Base-by-base conservation (phyloP, 306 rosid genomes). In the Trichosanthes truncata region DNA sequence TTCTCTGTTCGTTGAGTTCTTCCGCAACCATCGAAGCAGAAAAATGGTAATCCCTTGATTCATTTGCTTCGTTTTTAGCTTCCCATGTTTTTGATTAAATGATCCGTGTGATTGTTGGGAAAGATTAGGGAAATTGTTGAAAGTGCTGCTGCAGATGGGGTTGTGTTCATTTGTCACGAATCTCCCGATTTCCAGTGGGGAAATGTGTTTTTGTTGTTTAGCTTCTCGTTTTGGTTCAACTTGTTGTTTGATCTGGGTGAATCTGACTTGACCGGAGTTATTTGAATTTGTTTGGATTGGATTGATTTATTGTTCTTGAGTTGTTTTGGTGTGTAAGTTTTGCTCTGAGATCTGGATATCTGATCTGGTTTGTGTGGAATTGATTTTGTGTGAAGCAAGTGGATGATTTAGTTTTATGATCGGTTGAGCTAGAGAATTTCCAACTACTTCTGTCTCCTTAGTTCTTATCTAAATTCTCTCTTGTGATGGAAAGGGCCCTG, bases 301-400 rank as follows among this genome's bases (percentile, higher is more conserved):
- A 7, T 61, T 29, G 40, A 18, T 41, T 43, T 71, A 11, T 21
- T 11, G 76, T 71, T 45, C 23, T 23, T 46, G 31, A 45, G 25
- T 43, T 23, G 76, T 71, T 40, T 71, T 71, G 49, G 29, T 41
- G 76, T 71, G 29, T 67, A 20, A 5, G 7, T 12, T 43, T 43
- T 3, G 52, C 9, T 71, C 18, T 43, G 56, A 14, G 38, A 71
- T 71, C 56, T 71, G 13, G n/a, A 26, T 29, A 71, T 45, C 21
- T 71, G 76, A 71, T 71, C 76, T 25, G 76, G 56, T 45, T 45
- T 71, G 31, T 71, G 6, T 71, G 76, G 56, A 71, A 45, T 71
- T 18, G 48, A 41, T 69, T 41, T 69, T 69, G 2, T 69, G 36
- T 11, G 76, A 12, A 69, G 9, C 6, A 41, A 69, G 55, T 11